Evolutionary conservation across 2,329 filamentous ascomycete species (phyloP).

Genomic region (Aspergillus sp.): DNA sequence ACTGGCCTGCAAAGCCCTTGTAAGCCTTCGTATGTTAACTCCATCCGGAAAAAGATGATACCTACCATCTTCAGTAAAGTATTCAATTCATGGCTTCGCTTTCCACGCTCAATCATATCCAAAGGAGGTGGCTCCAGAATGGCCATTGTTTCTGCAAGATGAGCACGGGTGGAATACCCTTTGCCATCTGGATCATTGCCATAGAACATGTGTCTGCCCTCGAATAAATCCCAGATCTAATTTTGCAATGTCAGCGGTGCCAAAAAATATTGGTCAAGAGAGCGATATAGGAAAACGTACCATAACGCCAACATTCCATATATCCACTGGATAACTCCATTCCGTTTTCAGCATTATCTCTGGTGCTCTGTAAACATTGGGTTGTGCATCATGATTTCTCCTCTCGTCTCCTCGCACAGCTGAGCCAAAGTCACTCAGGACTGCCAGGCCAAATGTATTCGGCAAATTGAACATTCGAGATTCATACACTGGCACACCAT

Average conservation of each 20-base stretch:
- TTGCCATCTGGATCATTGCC: slow-evolving; percentile 33
- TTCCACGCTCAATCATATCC: slow-evolving; percentile 27
- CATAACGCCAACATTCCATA: slow-evolving; percentile 49
- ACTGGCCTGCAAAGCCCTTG: slow-evolving; percentile 1
- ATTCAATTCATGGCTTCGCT: slow-evolving; percentile 37
- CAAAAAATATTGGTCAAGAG: slow-evolving; percentile 3
- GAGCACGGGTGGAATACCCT: slow-evolving; percentile 33
- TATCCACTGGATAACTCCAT: slow-evolving; percentile 46
- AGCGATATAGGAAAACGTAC: slow-evolving; percentile 26
- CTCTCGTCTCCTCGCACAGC: slow-evolving; percentile 32
- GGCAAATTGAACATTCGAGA: slow-evolving; percentile 31
- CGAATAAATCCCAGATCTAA: slow-evolving; percentile 46
- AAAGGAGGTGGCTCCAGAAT: slow-evolving; percentile 41
- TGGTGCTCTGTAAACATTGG: slow-evolving; percentile 27
- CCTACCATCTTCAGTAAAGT: slow-evolving; percentile 30
- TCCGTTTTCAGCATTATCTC: slow-evolving; percentile 44
- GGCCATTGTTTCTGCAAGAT: slow-evolving; percentile 44
- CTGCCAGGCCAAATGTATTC: slow-evolving; percentile 24
- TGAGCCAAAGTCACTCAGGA: slow-evolving; percentile 36
- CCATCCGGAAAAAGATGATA: neutral
- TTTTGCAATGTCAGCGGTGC: slow-evolving; percentile 5
- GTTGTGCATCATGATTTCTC: slow-evolving; percentile 42
- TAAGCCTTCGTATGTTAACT: neutral
- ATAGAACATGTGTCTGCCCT: slow-evolving; percentile 41
- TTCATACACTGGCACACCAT: slow-evolving; percentile 28